Evolutionary conservation across 164 flowering plant genomes (phyloP), one percentile per base, ranked within the genome.

Genomic region (Chloranthus sessilifolius): DNA sequence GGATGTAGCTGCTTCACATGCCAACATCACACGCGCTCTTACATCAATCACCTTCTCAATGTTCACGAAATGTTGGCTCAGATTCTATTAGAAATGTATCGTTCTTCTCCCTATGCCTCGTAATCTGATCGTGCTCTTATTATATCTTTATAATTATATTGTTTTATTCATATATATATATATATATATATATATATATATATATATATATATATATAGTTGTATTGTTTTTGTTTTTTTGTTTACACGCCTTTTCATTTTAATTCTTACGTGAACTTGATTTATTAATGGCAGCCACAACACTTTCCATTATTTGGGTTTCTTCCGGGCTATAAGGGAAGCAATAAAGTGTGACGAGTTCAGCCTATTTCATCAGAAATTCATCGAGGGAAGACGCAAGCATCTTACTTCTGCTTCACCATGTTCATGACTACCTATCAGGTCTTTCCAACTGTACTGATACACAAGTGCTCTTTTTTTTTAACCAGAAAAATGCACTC

Each of bases 1-100:
- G 59, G 60, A 25, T 90, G 97, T 42, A 47, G 35, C 51, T 90
- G 97, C 71, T 90, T 80, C 59, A 82, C 97, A 7, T 90, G 97
- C 56, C 67, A 70, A 68, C 82, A 90, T 66, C 94, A 90, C 55
- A 84, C 88, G 7, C 71, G 71, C 60, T 94, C 97, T 8, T 90
- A 90, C 59, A 80, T 90, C 48, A 83, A 86, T 70, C 97, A 90
- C 62, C 73, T 90, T 31, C 83, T 90, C 67, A 90, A 90, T 67
- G 95, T 81, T 50, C 90, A 81, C 52, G 97, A 90, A 59, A 86
- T 90, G 97, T 72, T 90, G 60, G 91, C 95, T 12, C 87, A 76
- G 49, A 86, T 77, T 76, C 73, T 90, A 34, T 70, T 90, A 11
- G 95, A 90, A 63, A 78, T 90, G 97, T 89, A 80, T 56, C 23